Base-by-base conservation (phyloP, 176 grass and related monocot genomes). In the Musa acuminata region DNA sequence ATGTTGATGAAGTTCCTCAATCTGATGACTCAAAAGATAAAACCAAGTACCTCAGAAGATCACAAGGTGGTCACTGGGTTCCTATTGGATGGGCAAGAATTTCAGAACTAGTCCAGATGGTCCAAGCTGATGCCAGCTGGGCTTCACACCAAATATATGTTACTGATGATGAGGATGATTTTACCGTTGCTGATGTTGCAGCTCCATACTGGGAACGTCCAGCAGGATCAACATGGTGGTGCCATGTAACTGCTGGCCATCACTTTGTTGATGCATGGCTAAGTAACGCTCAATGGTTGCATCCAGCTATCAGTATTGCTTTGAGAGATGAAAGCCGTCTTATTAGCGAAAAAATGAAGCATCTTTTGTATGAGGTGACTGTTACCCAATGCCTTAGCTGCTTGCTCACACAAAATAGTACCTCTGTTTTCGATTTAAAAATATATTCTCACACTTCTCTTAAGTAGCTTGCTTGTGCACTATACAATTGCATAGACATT, bases 341-440 rank as follows among this genome's bases (percentile, higher is more conserved):
- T 55, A 99, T 99, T 82, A 99, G 95, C 11, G 95, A 99, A 65
- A 81, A 83, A 48, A 99, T 99, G 95, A 99, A 91, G 78, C 78
- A 99, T 77, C 88, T 99, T 62, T 83, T 99, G 49, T 99, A 99
- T 22, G 95, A 99, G 95, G 91, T 99, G 72, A 72, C 4, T 76
- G 69, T 80, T 72, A 9, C 78, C 85, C 54, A 80, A 77, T 67
- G 67, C 17, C 10, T 70, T 70, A 19, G 7, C 29, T 53, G 10
- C 6, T 65, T 73, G 2, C 58, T 35, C 78, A 72, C 22, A 51
- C 21, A 72, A 73, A 2, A 23, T 25, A 81, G 19, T 62, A 50
- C 26, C 62, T 19, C 57, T 27, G 49, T 27, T 62, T 29, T 49
- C 7, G 74, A 0, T 25, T 16, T 4, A 17, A 64, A 10, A 11